Evolutionary conservation across 208 protist species (phyloP).

Genomic region (Trypanosoma grayi): DNA sequence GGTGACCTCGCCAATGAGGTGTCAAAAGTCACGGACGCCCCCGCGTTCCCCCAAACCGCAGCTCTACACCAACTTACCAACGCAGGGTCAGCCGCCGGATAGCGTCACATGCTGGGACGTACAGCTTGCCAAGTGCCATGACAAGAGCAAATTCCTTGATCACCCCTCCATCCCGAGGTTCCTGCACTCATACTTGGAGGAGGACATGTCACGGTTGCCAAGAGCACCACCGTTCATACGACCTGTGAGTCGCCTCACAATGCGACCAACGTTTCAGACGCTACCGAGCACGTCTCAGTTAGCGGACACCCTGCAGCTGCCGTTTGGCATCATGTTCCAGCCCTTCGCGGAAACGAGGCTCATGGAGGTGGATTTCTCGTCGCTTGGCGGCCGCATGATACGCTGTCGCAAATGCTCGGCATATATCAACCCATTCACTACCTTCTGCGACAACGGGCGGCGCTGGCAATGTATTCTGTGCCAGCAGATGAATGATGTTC

Average conservation of each 20-base stretch:
- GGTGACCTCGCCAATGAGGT: slow-evolving; percentile 16
- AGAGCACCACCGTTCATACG: slow-evolving; percentile 46
- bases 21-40: slow-evolving; percentile 18
- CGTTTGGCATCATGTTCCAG: slow-evolving; percentile 70
- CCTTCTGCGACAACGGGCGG: slow-evolving; percentile 89
- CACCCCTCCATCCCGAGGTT: slow-evolving; percentile 77
- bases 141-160: slow-evolving; percentile 47
- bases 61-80: not conserved
- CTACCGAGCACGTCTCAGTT: slow-evolving; percentile 59
- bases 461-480: slow-evolving; percentile 97
- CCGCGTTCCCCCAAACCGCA: slow-evolving; percentile 18
- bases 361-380: slow-evolving; percentile 66
- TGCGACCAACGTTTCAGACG: slow-evolving; percentile 63
- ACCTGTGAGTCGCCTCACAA: slow-evolving; percentile 35
- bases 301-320: slow-evolving; percentile 58
- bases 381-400: slow-evolving; percentile 66
- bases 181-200: slow-evolving; percentile 50
- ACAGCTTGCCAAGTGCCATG: slow-evolving; percentile 31
- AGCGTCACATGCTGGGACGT: slow-evolving; percentile 21
- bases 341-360: slow-evolving; percentile 67
- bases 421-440: slow-evolving; percentile 98
- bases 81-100: slow-evolving; percentile 8
- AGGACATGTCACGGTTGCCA: slow-evolving; percentile 40
- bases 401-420: slow-evolving; percentile 88
- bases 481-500: slow-evolving; percentile 89